These are phyloP conservation scores for Dacryopinax spathularia DNA, from an alignment of 768 basidiomycete species.

Conservation along the genomic window DNA sequence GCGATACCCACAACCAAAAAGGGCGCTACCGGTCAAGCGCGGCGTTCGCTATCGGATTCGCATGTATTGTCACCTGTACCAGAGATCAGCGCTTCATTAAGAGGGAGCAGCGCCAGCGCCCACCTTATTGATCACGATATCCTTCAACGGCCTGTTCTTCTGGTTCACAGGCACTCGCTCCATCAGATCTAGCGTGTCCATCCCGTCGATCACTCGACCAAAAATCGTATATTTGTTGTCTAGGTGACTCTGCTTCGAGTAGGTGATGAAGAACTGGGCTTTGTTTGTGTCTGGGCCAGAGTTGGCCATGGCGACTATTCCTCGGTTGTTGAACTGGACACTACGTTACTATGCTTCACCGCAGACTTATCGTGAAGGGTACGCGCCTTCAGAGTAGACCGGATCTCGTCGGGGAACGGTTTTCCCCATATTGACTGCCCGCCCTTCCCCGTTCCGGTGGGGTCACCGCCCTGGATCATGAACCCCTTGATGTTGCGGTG, in stretches of 20 bases:
- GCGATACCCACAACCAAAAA: too few relatives aligned
- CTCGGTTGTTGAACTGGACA: slow-evolving; percentile 80
- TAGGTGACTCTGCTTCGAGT: slow-evolving; percentile 83
- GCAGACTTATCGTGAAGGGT: not conserved
- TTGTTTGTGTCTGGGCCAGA: slow-evolving; percentile 90
- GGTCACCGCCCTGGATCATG: slow-evolving; percentile 91
- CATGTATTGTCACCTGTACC: slow-evolving; percentile 54
- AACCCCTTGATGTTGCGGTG: slow-evolving; percentile 90
- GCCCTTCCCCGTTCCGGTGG: slow-evolving; percentile 80
- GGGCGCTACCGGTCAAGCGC: slow-evolving; percentile 22
- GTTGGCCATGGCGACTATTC: slow-evolving; percentile 96
- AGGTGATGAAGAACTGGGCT: slow-evolving; percentile 53
- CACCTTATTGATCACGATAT: slow-evolving; percentile 73
- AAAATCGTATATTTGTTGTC: slow-evolving; percentile 87
- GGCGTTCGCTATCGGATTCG: slow-evolving; percentile 88
- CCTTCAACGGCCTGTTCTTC: slow-evolving; percentile 75
- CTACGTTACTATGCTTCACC: slow-evolving; percentile 10
- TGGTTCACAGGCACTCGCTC: slow-evolving; percentile 80
- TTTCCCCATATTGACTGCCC: slow-evolving; percentile 95
- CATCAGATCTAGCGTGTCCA: slow-evolving; percentile 89
- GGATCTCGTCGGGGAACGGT: slow-evolving; percentile 81
- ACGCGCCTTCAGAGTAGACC: slow-evolving; percentile 80
- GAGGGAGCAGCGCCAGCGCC: slow-evolving; percentile 19
- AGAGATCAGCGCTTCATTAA: not conserved
- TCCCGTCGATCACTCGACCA: slow-evolving; percentile 89